A percentile compares a stretch with the other conserved stretches of the same genome.
Evolutionary conservation across 2,329 filamentous ascomycete species (phyloP).

Genomic region (Venturia asperata): DNA sequence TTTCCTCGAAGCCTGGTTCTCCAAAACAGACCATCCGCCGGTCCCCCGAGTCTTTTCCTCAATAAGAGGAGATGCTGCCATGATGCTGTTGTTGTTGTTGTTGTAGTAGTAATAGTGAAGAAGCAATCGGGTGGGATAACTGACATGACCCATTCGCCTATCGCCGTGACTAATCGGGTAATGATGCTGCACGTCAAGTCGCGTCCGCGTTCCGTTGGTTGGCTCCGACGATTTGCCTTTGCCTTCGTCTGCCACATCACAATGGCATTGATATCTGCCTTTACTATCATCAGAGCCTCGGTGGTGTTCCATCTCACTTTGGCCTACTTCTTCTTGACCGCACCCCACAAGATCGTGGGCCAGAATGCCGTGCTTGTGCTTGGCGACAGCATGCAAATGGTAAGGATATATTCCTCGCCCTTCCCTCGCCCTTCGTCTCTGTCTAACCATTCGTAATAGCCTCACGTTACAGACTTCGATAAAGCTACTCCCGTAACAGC

Average conservation of each 20-base stretch:
- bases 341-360: constrained; percentile 64
- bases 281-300: constrained; percentile 71
- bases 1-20: neutral
- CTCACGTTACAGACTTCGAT: constrained; percentile 60
- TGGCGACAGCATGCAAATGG: constrained; percentile 76
- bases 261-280: constrained; percentile 78
- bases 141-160: neutral
- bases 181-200: neutral
- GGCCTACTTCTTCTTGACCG: constrained; percentile 74
- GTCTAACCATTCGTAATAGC: constrained; percentile 38
- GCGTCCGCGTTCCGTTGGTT: neutral
- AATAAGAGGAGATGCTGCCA: neutral
- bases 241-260: constrained; percentile 22
- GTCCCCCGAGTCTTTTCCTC: neutral
- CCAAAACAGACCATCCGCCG: neutral
- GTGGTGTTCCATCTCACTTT: constrained; percentile 79
- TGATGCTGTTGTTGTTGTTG: constrained; percentile 2
- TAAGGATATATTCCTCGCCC: constrained; percentile 33
- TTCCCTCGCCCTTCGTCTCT: constrained; percentile 13
- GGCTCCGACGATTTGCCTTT: neutral
- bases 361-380: constrained; percentile 75
- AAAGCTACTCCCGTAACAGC: constrained; percentile 60
- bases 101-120: too few species aligned
- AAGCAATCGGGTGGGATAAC: neutral
- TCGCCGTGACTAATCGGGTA: neutral